A percentile compares a stretch with the other conserved stretches of the same genome.
Conservation (phyloP, 768 basidiomycete genomes). For the Guyanaporus albipodus region DNA sequence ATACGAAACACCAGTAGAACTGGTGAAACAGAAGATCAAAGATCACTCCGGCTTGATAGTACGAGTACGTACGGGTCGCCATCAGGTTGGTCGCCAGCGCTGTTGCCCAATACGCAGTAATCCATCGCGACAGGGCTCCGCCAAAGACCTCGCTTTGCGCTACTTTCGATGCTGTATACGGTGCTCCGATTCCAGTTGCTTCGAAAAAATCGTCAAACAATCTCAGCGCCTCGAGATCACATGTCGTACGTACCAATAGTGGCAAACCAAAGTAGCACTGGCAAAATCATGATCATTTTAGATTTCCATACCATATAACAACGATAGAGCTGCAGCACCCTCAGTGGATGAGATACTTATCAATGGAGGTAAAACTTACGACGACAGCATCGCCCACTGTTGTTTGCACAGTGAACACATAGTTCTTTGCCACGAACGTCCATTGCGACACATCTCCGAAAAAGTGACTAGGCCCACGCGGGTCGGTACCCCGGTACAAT, state of each 20-base stretch:
- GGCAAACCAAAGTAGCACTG: neutral
- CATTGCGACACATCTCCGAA: conserved; percentile 2
- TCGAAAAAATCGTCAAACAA: neutral
- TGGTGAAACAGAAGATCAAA: neutral
- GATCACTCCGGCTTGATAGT: no score
- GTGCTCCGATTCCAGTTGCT: neutral
- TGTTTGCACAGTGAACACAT: conserved; percentile 15
- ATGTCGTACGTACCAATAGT: neutral
- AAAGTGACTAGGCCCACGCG: neutral
- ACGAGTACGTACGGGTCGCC: neutral
- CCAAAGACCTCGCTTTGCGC: neutral
- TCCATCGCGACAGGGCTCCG: neutral
- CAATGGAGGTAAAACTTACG: conserved; percentile 7
- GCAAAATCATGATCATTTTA: neutral
- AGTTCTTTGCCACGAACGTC: conserved; percentile 25
- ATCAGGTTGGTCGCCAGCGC: neutral
- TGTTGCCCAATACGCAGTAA: neutral
- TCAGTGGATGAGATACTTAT: neutral
- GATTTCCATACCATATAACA: neutral
- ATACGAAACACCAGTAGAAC: neutral
- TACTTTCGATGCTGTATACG: neutral
- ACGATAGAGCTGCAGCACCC: neutral
- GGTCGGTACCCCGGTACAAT: neutral
- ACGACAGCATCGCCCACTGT: conserved; percentile 23
- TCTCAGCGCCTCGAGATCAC: no score